phyloP scores from a whole-genome alignment of 2,329 filamentous ascomycete species.

The Sclerotinia glacialis region DNA sequence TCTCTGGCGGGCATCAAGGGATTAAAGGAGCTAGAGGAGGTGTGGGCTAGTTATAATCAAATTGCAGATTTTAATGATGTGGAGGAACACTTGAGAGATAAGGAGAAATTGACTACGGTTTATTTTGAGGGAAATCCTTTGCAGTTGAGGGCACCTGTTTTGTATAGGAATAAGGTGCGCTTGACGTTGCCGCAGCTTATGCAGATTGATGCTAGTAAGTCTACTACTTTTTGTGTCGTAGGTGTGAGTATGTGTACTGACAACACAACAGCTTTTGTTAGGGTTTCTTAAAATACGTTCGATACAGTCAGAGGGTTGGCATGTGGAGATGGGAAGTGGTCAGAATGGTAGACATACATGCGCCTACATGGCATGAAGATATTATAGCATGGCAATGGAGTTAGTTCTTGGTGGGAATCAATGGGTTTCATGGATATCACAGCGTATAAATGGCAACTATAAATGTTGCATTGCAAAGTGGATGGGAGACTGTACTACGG shows the following conservation, averaged over 20 bases:
- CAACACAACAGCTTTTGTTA: constrained; percentile 34
- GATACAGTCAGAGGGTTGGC: not conserved
- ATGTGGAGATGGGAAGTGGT: not conserved
- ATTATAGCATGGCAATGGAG: constrained; percentile 30
- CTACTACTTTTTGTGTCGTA: not conserved
- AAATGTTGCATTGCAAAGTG: not conserved
- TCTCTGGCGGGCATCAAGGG: constrained; percentile 70
- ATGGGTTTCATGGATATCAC: constrained; percentile 18
- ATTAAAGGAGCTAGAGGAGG: constrained; percentile 73
- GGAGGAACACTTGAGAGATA: constrained; percentile 73
- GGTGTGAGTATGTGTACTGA: constrained; percentile 2
- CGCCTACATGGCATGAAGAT: not conserved
- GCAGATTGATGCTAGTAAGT: constrained; percentile 97
- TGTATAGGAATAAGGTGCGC: constrained; percentile 92
- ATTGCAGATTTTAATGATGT: constrained; percentile 78
- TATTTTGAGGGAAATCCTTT: constrained; percentile 96
- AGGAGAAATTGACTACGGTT: constrained; percentile 78
- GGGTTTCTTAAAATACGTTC: constrained; percentile 34
- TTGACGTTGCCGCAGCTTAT: constrained; percentile 81
- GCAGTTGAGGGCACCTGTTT: constrained; percentile 71
- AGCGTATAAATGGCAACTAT: not conserved
- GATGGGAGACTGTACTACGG: not conserved
- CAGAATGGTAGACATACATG: not conserved
- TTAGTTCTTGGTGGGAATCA: constrained; percentile 25
- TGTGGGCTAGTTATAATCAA: constrained; percentile 92